Evolutionary conservation across 2,329 filamentous ascomycete species (phyloP).

Genomic region (Juglanconis oblonga): DNA sequence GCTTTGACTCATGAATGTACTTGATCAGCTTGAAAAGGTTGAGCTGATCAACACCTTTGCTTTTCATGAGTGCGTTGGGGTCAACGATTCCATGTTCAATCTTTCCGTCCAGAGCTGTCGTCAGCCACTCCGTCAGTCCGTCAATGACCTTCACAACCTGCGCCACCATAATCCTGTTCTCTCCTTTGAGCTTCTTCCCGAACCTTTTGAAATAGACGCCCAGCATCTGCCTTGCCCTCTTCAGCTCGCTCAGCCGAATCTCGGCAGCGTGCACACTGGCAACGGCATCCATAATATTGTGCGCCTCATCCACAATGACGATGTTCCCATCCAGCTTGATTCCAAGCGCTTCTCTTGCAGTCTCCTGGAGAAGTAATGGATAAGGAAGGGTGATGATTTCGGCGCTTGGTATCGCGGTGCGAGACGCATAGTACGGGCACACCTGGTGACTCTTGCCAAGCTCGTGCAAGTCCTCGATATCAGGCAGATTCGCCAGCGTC

Average conservation of each 20-base stretch:
- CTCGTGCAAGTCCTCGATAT: conserved; percentile 85
- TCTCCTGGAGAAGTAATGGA: conserved; percentile 81
- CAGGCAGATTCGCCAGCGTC: conserved; percentile 77
- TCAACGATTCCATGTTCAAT: conserved; percentile 65
- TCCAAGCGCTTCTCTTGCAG: conserved; percentile 80
- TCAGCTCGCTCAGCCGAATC: conserved; percentile 70
- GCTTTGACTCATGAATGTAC: conserved; percentile 87
- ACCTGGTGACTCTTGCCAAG: conserved; percentile 77
- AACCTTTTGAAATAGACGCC: conserved; percentile 83
- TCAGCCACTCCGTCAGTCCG: conserved; percentile 69
- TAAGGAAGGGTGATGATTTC: conserved; percentile 94
- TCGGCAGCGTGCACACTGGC: conserved; percentile 80
- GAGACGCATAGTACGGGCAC: conserved; percentile 95
- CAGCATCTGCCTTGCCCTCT: conserved; percentile 70
- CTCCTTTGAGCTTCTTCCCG: conserved; percentile 82
- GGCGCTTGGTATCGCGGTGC: conserved; percentile 74
- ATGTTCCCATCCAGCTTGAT: conserved; percentile 84
- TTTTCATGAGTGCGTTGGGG: conserved; percentile 68
- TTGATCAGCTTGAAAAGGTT: conserved; percentile 85
- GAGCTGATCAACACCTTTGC: conserved; percentile 91
- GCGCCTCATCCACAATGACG: conserved; percentile 95
- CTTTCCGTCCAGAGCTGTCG: conserved; percentile 46
- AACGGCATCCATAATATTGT: conserved; percentile 96
- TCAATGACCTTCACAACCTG: conserved; percentile 82
- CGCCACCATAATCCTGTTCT: conserved; percentile 87